Evolutionary conservation across 2,329 filamentous ascomycete genomes (phyloP), one percentile per base, ranked within the genome.

Genomic region (Cryphonectria parasitica): DNA sequence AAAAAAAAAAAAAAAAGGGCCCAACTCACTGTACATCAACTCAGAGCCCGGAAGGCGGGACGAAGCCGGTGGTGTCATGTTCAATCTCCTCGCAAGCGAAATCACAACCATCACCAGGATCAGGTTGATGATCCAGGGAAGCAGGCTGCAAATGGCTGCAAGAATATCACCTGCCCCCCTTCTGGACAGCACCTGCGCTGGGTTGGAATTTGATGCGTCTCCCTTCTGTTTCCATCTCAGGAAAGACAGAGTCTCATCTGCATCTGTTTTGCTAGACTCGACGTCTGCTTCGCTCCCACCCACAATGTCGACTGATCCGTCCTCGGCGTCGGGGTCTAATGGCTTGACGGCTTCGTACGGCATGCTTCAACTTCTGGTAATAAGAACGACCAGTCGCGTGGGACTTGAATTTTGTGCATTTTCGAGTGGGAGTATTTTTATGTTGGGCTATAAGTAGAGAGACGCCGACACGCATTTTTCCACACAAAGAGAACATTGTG

Each of bases 21-120:
- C 11, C 7, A n/a, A 63, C 68, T 63, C 43, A 69, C 68, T 58
- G 19, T 69, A 69, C 56, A 69, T 66, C 34, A 69, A 15, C 5
- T 63, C 56, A 15, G 63, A 41, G 22, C 63, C 52, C 1, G 43
- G 15, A 22, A 31, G 34, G 17, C 34, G 56, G 34, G 62, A 28
- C n/a, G 10, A 39, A 13, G 25, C n/a, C 7, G 63, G 15, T 11
- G 22, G 34, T 2, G 6, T 65, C 22, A 39, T 54, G 1, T 54
- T 25, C 34, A 60, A 13, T 22, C 31, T 60, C 43, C 31, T 39
- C 28, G 68, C 58, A 7, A 66, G 56, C 17, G 39, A 41, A 1
- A 69, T 45, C 41, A 66, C 28, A 10, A 31, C 34, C 7, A 66
- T 25, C 0, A 34, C 45, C 41, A 69, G 36, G 1, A 69, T 6